Percentiles rank a stretch among this genome's conserved stretches.
These are phyloP conservation scores for Pestalotiopsis sp. DNA, from an alignment of 2,329 filamentous ascomycete genomes.

Conservation along the genomic window DNA sequence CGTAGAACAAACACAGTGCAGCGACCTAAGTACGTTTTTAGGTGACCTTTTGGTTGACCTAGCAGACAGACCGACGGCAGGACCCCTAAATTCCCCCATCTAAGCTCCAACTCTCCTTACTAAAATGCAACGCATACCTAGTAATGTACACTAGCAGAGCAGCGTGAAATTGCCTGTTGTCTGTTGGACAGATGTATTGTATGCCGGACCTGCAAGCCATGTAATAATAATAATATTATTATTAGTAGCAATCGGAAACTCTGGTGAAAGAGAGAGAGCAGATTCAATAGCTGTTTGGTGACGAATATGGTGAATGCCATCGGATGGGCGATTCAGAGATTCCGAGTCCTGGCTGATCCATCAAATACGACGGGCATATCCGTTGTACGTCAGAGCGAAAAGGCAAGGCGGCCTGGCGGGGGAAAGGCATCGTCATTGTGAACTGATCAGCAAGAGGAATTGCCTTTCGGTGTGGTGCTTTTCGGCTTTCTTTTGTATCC, in stretches of 20 bases:
- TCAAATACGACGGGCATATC: neutral
- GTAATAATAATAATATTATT: no score
- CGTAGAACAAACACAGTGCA: neutral
- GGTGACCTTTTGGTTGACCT: neutral
- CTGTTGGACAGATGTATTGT: no score
- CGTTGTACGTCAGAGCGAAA: neutral
- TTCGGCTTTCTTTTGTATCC: neutral
- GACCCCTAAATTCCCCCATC: neutral
- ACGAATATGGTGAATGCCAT: neutral
- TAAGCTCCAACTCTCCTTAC: neutral
- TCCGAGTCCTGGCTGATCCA: neutral
- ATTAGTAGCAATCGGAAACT: no score
- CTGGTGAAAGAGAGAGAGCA: no score
- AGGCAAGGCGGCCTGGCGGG: neutral
- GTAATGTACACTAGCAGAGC: neutral
- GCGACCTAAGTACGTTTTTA: neutral
- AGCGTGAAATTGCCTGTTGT: neutral
- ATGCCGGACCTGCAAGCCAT: no score
- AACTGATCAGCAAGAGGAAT: neutral
- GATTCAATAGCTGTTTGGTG: neutral
- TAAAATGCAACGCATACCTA: neutral
- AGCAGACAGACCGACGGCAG: neutral
- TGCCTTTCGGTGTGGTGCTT: neutral
- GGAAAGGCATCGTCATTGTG: neutral
- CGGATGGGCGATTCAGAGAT: neutral